These are phyloP conservation scores for Penicillium verhagenii DNA, from an alignment of 495 filamentous ascomycete genomes.

Conservation along the genomic window DNA sequence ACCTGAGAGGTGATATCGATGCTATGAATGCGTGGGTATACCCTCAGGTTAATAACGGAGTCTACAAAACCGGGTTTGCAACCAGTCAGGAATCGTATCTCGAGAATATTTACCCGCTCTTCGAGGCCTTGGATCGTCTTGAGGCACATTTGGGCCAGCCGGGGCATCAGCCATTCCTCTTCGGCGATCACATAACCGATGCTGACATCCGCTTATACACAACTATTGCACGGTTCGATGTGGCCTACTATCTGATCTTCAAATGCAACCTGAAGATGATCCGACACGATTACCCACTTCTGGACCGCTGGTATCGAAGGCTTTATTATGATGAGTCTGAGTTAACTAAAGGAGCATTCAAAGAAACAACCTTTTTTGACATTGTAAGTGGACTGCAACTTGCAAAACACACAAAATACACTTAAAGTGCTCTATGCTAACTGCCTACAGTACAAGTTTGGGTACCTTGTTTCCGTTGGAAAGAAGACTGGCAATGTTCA, in stretches of 20 bases:
- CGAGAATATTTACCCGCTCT: conserved; percentile 56
- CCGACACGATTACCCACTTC: conserved; percentile 63
- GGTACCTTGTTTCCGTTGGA: conserved; percentile 44
- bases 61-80: conserved; percentile 71
- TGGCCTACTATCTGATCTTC: conserved; percentile 68
- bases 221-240: conserved; percentile 67
- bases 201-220: conserved; percentile 65
- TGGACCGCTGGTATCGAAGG: conserved; percentile 67
- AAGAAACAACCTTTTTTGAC: conserved; percentile 66
- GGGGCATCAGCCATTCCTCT: conserved; percentile 57
- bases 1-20: conserved; percentile 57
- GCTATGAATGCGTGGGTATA: conserved; percentile 66
- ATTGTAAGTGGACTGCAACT: conserved; percentile 34
- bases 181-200: conserved; percentile 65
- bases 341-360: conserved; percentile 57
- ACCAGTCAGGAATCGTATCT: conserved; percentile 64
- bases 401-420: background rate
- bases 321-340: conserved; percentile 68
- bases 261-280: conserved; percentile 71
- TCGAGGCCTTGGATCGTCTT: conserved; percentile 60
- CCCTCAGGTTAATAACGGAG: conserved; percentile 64
- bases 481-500: conserved; percentile 12
- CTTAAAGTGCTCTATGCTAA: conserved; percentile 1
- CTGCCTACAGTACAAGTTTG: conserved; percentile 8
- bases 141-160: conserved; percentile 55